Evolutionary conservation across 2,329 filamentous ascomycete genomes (phyloP), one percentile per base, ranked within the genome.

Genomic region (Penicillium nordicum): DNA sequence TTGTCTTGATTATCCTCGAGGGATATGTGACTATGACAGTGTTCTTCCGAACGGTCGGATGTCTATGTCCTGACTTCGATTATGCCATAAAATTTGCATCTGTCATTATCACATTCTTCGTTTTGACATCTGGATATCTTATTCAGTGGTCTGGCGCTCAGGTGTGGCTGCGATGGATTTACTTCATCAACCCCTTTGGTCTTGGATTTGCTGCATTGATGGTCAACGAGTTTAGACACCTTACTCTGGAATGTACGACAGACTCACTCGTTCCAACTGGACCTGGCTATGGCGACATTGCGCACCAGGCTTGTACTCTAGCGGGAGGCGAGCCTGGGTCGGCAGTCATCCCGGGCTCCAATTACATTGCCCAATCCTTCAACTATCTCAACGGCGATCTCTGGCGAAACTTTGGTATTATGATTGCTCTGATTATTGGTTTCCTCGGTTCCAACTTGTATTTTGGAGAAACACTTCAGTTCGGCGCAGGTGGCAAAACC

Each of bases 51-150:
- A 89, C 88, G 2, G 80, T 92, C 2, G 89, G 87, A 7, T 90
- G 86, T 57, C 57, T 89, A 12, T 91, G 88, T 57, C 88, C 89
- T 0, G 88, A 91, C 66, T 95, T 95, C 56, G 89, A 95, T 69
- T 89, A 88, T 42, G 92, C 92, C 3, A 89, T 92, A 72, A 92
- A 92, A 71, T 88, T 90, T 53, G 89, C 89, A 7, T 86, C 90
- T 5, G 80, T 90, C 1, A 82, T 91, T 50, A 91, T 96, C 61
- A 92, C 89, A 0, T 75, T 92, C n/a, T 90, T 92, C 64, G 84
- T 94, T 27, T 79, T 91, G 21, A 94, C 90, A 0, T 88, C 86
- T 0, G 91, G 91, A 4, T 96, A 94, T 72, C 76, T 95, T 41
- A 93, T 96, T 57, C 90, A 92, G 69, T 92, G 89, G 70, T 82